Percentiles rank a stretch among this genome's conserved stretches.
Evolutionary conservation across 2,329 filamentous ascomycete genomes (phyloP).

Genomic region (Stemphylium beticola): DNA sequence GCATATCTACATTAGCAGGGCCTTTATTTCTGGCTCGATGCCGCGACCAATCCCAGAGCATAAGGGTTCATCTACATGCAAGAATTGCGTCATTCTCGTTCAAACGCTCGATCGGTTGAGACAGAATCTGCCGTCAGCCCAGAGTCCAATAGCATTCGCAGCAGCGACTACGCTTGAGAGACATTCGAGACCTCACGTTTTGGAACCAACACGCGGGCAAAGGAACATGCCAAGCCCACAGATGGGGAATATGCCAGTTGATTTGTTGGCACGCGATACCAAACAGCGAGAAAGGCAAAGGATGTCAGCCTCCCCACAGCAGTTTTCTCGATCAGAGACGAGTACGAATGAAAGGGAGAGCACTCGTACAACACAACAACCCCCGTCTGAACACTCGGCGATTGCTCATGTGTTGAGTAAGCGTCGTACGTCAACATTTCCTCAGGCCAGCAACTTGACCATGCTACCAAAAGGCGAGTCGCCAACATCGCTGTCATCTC

Average conservation of each 20-base stretch:
- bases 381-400: background rate
- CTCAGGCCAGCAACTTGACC: background rate
- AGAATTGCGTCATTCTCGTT: slow-evolving; percentile 33
- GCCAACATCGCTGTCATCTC: background rate
- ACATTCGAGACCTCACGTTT: background rate
- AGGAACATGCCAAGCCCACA: background rate
- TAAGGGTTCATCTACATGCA: slow-evolving; percentile 16
- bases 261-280: background rate
- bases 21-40: background rate
- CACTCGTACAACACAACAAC: background rate
- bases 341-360: background rate
- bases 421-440: background rate
- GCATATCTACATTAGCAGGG: slow-evolving; percentile 27
- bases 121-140: slow-evolving; percentile 16
- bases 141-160: background rate
- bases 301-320: background rate
- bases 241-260: background rate
- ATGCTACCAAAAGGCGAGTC: background rate
- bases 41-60: background rate
- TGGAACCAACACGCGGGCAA: background rate
- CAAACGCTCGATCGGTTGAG: slow-evolving; percentile 33
- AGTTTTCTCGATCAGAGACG: background rate
- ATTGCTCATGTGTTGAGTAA: background rate
- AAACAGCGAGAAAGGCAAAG: background rate
- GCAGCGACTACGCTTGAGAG: background rate